A percentile compares a stretch with the other conserved stretches of the same genome.
Conservation (phyloP, 495 filamentous ascomycete genomes). For the Trichoderma gamsii region DNA sequence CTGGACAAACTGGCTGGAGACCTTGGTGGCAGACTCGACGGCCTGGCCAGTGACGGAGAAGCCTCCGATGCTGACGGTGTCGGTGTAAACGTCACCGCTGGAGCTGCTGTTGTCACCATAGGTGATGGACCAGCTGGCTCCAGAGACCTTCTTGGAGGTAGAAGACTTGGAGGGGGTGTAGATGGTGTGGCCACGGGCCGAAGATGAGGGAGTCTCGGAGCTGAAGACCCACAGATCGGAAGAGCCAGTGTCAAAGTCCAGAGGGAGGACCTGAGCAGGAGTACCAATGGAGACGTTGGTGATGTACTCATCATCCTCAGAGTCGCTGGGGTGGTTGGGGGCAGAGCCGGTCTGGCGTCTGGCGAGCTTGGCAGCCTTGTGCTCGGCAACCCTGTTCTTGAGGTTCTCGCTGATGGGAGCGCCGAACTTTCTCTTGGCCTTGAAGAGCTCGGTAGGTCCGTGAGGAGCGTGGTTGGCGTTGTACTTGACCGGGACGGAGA, state of each 20-base stretch:
- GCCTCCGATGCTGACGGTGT: slow-evolving; percentile 61
- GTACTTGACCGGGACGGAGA: slow-evolving; percentile 45
- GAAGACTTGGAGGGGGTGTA: slow-evolving; percentile 50
- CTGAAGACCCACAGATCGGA: slow-evolving; percentile 61
- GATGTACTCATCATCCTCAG: slow-evolving; percentile 58
- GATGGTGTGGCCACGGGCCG: slow-evolving; percentile 46
- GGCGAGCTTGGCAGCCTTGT: slow-evolving; percentile 20
- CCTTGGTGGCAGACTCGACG: slow-evolving; percentile 59
- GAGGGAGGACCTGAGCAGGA: slow-evolving; percentile 49
- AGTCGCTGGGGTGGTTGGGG: slow-evolving; percentile 45
- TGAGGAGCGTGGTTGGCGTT: slow-evolving; percentile 44
- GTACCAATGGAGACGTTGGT: slow-evolving; percentile 60
- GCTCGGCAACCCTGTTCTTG: slow-evolving; percentile 28
- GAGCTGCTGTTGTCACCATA: slow-evolving; percentile 66
- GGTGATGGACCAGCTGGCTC: slow-evolving; percentile 57
- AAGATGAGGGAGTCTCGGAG: slow-evolving; percentile 24
- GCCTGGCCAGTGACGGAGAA: slow-evolving; percentile 57
- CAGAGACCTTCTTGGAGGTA: slow-evolving; percentile 44
- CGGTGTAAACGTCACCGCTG: slow-evolving; percentile 59
- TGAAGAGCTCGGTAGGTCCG: slow-evolving; percentile 49
- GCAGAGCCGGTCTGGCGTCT: slow-evolving; percentile 42
- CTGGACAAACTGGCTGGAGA: slow-evolving; percentile 53
- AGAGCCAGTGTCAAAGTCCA: slow-evolving; percentile 73
- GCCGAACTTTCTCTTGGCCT: slow-evolving; percentile 54
- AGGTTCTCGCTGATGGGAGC: slow-evolving; percentile 34